A percentile compares a stretch with the other conserved stretches of the same genome.
These are phyloP conservation scores for Nicotiana tabacum DNA, from an alignment of 257 asterid species.

Conservation along the genomic window DNA sequence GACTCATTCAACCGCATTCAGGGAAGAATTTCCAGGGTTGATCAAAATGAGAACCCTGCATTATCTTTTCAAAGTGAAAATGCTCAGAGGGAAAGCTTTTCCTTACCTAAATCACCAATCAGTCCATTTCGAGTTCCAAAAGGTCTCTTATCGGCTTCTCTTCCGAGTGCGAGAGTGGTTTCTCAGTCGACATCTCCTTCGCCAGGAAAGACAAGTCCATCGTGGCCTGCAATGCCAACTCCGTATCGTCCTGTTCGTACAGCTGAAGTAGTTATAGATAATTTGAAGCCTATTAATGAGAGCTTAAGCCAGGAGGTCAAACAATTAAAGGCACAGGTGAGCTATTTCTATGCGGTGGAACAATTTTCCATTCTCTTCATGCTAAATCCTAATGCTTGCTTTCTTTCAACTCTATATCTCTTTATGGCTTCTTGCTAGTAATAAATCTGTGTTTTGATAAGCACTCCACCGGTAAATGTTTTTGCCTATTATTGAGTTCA, in stretches of 20 bases:
- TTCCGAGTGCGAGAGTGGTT: conserved; percentile 43
- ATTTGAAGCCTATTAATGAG: conserved; percentile 32
- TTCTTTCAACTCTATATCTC: not conserved
- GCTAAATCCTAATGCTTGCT: not conserved
- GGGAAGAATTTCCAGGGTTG: conserved; percentile 28
- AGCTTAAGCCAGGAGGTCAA: conserved; percentile 50
- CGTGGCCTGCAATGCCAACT: conserved; percentile 28
- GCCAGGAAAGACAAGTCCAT: conserved; percentile 36
- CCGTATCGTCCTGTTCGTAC: conserved; percentile 27
- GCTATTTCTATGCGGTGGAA: not conserved
- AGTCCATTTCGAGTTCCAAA: conserved; percentile 34
- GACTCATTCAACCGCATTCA: conserved; percentile 57
- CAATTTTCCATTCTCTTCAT: not conserved
- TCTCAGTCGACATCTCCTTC: conserved; percentile 61
- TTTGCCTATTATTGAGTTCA: not conserved
- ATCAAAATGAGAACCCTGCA: conserved; percentile 28
- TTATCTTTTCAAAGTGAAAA: conserved; percentile 41
- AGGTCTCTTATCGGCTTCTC: conserved; percentile 32
- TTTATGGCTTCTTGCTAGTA: not conserved
- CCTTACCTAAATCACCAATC: conserved; percentile 45
- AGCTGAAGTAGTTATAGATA: conserved; percentile 37
- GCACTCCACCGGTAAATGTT: not conserved
- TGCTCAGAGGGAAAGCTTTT: conserved; percentile 42
- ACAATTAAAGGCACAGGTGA: conserved; percentile 68
- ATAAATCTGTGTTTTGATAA: not conserved